A percentile compares a stretch with the other conserved stretches of the same genome.
These are phyloP conservation scores for Claviceps fusiformis DNA, from an alignment of 2,329 filamentous ascomycete genomes.

Conservation along the genomic window DNA sequence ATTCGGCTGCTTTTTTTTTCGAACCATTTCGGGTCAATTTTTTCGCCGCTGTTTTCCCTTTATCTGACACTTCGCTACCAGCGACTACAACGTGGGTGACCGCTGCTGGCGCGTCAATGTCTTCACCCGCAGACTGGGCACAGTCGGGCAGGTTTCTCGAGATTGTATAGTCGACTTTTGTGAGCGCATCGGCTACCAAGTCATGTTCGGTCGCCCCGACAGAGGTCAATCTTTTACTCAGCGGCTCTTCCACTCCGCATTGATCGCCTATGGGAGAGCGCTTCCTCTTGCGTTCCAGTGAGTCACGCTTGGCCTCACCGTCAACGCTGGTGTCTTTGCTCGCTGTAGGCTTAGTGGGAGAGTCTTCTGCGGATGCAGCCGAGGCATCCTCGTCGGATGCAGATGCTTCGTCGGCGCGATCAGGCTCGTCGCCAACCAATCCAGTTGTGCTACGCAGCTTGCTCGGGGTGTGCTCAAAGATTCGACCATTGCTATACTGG, in stretches of 20 bases:
- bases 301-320: constrained; percentile 20
- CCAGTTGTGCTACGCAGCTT: constrained; percentile 47
- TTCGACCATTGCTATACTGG: constrained; percentile 37
- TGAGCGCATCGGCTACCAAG: constrained; percentile 16
- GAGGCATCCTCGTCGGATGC: constrained; percentile 26
- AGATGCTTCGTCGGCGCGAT: constrained; percentile 26
- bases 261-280: constrained; percentile 31
- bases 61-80: constrained; percentile 17
- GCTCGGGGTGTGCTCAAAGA: constrained; percentile 58
- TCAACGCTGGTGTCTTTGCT: constrained; percentile 16
- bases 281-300: constrained; percentile 34
- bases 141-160: constrained; percentile 22
- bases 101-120: constrained; percentile 23
- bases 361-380: constrained; percentile 22
- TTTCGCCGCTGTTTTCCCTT: constrained; percentile 21
- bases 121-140: constrained; percentile 32
- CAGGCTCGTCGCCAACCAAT: constrained; percentile 17
- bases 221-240: constrained; percentile 41
- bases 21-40: constrained; percentile 29
- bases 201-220: constrained; percentile 27
- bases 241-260: constrained; percentile 32
- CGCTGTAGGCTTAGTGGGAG: constrained; percentile 20
- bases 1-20: constrained; percentile 22
- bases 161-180: constrained; percentile 23
- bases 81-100: constrained; percentile 13